A percentile compares a stretch with the other conserved stretches of the same genome.
Conservation (phyloP, 2,329 filamentous ascomycete species). For the Coniella vitis region DNA sequence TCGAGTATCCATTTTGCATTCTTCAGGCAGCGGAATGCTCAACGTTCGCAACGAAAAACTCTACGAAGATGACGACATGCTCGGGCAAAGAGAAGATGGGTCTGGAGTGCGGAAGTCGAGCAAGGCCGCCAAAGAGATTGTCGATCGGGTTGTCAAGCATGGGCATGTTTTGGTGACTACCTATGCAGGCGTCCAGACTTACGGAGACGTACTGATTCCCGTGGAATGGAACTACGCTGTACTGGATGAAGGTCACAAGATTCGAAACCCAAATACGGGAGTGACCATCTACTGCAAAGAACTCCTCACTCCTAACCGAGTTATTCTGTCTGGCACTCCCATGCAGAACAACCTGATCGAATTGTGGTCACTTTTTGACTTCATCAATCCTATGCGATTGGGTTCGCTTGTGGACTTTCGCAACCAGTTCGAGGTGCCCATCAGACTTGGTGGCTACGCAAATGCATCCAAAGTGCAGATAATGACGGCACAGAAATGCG, state of each 20-base stretch:
- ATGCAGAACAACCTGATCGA: conserved; percentile 97
- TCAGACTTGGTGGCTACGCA: conserved; percentile 86
- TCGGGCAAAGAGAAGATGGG: conserved; percentile 34
- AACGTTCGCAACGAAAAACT: conserved; percentile 62
- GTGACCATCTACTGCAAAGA: conserved; percentile 96
- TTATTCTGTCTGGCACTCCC: conserved; percentile 92
- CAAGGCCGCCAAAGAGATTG: conserved; percentile 69
- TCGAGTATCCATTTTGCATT: conserved; percentile 88
- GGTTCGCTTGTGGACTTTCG: conserved; percentile 89
- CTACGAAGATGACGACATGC: conserved; percentile 46
- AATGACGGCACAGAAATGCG: conserved; percentile 89
- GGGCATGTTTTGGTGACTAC: conserved; percentile 94
- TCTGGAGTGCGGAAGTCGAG: conserved; percentile 43
- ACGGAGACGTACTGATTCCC: conserved; percentile 72
- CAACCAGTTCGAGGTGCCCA: conserved; percentile 87
- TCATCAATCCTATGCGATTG: conserved; percentile 91
- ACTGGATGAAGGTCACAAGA: conserved; percentile 95
- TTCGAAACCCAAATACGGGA: conserved; percentile 89
- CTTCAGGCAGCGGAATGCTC: conserved; percentile 93
- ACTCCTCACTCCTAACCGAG: conserved; percentile 77
- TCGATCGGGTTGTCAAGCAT: conserved; percentile 72
- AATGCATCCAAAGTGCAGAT: conserved; percentile 93
- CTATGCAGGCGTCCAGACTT: conserved; percentile 91
- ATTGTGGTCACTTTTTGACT: conserved; percentile 96
- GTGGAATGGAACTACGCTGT: conserved; percentile 91